These are phyloP conservation scores for Boletus speciosus DNA, from an alignment of 768 basidiomycete genomes.

Conservation along the genomic window DNA sequence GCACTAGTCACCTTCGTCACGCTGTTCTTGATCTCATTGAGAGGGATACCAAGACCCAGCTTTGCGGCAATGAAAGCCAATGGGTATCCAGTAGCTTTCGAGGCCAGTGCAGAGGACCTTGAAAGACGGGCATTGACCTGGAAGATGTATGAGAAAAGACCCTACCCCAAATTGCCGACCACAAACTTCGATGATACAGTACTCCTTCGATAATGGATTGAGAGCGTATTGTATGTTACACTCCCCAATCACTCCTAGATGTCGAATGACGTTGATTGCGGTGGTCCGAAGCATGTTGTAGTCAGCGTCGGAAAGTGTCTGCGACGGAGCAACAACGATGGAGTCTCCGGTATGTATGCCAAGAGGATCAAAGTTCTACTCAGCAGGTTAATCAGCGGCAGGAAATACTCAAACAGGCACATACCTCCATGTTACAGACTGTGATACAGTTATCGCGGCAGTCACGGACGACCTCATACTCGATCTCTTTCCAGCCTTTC, in stretches of 20 bases:
- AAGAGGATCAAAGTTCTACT: conserved; percentile 95
- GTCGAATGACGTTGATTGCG: conserved; percentile 97
- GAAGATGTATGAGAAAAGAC: conserved; percentile 1
- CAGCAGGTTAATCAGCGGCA: background rate
- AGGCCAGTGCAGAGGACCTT: conserved; percentile 94
- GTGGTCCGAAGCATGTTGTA: conserved; percentile 99
- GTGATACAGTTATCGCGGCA: conserved; percentile 98
- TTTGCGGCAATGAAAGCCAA: conserved; percentile 98
- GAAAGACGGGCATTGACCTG: conserved; percentile 96
- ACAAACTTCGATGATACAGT: conserved; percentile 93
- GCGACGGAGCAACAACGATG: conserved; percentile 96
- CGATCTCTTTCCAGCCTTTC: conserved; percentile 99
- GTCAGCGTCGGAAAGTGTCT: conserved; percentile 97
- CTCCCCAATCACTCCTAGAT: conserved; percentile 95
- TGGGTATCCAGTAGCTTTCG: conserved; percentile 98
- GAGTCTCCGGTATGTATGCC: conserved; percentile 99
- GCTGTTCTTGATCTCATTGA: conserved; percentile 97
- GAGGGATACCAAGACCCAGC: conserved; percentile 92
- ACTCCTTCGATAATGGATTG: conserved; percentile 91
- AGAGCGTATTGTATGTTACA: conserved; percentile 99
- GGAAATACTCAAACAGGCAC: conserved; percentile 22
- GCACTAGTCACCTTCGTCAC: conserved; percentile 96
- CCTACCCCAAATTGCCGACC: background rate
- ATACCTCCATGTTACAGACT: conserved; percentile 99
- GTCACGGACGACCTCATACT: conserved; percentile 98